Evolutionary conservation across 106 monocot genomes (phyloP).

Genomic region (Dioscorea dumetorum): DNA sequence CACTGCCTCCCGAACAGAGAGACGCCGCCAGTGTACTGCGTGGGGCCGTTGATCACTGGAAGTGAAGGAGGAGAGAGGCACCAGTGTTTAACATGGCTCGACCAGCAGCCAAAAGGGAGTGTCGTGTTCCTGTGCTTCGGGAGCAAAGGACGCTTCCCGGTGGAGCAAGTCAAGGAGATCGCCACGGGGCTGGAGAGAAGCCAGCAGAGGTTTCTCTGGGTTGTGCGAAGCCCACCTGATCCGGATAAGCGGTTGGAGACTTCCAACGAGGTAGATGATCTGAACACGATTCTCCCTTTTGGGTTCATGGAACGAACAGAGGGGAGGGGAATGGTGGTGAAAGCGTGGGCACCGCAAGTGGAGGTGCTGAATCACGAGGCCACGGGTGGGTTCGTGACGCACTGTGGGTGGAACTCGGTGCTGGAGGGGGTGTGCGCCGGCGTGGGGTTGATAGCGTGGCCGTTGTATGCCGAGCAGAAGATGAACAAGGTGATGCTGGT

Average conservation of each 20-base stretch:
- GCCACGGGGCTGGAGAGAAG: slow-evolving; percentile 18
- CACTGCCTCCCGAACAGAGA: too few relatives aligned
- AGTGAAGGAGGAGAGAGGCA: background rate
- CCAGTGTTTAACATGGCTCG: slow-evolving; percentile 18
- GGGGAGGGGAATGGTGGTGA: slow-evolving; percentile 19
- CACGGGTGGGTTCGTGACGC: slow-evolving; percentile 21
- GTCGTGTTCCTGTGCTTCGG: slow-evolving; percentile 33
- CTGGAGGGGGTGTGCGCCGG: slow-evolving; percentile 19
- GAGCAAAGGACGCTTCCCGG: slow-evolving; percentile 8
- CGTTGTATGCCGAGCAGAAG: slow-evolving; percentile 28
- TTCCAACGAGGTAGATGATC: background rate
- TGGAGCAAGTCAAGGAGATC: slow-evolving; percentile 15
- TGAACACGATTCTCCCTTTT: slow-evolving; percentile 14
- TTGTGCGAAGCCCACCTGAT: background rate
- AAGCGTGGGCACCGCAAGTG: slow-evolving; percentile 17
- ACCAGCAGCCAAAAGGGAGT: slow-evolving; percentile 1
- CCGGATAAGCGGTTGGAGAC: background rate
- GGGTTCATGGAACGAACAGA: slow-evolving; percentile 23
- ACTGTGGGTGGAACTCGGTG: slow-evolving; percentile 31
- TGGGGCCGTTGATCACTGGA: slow-evolving; percentile 13
- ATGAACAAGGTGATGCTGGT: slow-evolving; percentile 22
- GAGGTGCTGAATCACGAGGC: slow-evolving; percentile 12
- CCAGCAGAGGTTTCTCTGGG: slow-evolving; percentile 24
- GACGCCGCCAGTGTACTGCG: background rate
- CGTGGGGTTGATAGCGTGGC: slow-evolving; percentile 30